Conservation (phyloP, 305 asterid species). For the Solanum hybrid region DNA sequence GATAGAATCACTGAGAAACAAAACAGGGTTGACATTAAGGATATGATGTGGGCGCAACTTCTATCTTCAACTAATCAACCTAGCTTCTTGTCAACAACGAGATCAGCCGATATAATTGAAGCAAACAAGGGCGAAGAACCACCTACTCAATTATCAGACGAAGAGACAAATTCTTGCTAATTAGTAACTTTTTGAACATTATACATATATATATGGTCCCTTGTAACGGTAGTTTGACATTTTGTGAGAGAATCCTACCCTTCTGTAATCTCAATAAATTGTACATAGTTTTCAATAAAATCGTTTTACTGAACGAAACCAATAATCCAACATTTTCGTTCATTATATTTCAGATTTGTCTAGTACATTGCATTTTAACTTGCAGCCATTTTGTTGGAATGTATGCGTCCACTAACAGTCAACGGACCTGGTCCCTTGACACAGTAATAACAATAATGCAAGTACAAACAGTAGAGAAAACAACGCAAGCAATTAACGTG, state of each 20-base stretch:
- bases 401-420: too few relatives aligned
- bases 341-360: not conserved
- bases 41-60: not conserved
- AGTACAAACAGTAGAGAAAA: too few relatives aligned
- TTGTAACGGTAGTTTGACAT: not conserved
- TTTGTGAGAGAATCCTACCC: not conserved
- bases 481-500: too few relatives aligned
- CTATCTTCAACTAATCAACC: not conserved
- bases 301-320: not conserved
- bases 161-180: not conserved
- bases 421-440: too few relatives aligned
- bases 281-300: too few relatives aligned
- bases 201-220: too few relatives aligned
- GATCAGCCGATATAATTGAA: too few relatives aligned
- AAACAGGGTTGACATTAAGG: not conserved
- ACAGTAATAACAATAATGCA: too few relatives aligned
- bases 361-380: too few relatives aligned
- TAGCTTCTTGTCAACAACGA: not conserved
- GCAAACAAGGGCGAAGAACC: not conserved
- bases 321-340: not conserved
- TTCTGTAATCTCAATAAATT: not conserved
- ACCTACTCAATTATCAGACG: not conserved
- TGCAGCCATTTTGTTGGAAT: too few relatives aligned
- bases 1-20: not conserved
- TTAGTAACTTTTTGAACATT: not conserved